phyloP scores from a whole-genome alignment of 2,329 filamentous ascomycete genomes.

The Tolypocladium nubicola region DNA sequence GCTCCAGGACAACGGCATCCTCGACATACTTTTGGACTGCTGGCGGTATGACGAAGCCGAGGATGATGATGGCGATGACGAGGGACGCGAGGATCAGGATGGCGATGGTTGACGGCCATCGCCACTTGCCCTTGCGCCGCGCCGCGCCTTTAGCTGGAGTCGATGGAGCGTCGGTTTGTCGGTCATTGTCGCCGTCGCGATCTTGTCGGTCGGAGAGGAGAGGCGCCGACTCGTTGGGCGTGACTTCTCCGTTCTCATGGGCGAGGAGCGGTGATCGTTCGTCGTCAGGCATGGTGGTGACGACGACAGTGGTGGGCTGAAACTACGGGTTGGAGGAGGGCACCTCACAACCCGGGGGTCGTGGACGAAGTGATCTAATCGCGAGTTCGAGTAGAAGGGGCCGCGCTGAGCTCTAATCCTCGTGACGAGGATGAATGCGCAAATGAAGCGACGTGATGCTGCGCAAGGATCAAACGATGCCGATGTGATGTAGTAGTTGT shows the following conservation, averaged over 20 bases:
- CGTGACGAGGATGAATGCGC: neutral
- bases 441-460: neutral
- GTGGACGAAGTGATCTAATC: neutral
- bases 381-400: neutral
- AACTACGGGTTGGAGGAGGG: neutral
- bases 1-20: conserved; percentile 70
- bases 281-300: conserved; percentile 33
- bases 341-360: neutral
- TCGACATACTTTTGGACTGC: conserved; percentile 79
- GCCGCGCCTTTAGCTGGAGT: conserved; percentile 13
- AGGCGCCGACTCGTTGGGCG: conserved; percentile 37
- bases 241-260: conserved; percentile 16
- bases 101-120: conserved; percentile 74
- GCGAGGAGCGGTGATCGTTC: conserved; percentile 36
- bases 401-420: neutral
- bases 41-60: conserved; percentile 73
- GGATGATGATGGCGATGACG: conserved; percentile 57
- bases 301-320: conserved; percentile 11
- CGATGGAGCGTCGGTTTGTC: conserved; percentile 16
- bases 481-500: neutral
- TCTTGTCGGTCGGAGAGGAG: conserved; percentile 27
- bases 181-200: conserved; percentile 20
- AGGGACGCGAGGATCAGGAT: conserved; percentile 53
- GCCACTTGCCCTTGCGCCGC: conserved; percentile 8
- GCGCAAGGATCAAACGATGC: neutral